Conservation (phyloP, 2,329 filamentous ascomycete genomes). For the Gnomoniopsis sp. region DNA sequence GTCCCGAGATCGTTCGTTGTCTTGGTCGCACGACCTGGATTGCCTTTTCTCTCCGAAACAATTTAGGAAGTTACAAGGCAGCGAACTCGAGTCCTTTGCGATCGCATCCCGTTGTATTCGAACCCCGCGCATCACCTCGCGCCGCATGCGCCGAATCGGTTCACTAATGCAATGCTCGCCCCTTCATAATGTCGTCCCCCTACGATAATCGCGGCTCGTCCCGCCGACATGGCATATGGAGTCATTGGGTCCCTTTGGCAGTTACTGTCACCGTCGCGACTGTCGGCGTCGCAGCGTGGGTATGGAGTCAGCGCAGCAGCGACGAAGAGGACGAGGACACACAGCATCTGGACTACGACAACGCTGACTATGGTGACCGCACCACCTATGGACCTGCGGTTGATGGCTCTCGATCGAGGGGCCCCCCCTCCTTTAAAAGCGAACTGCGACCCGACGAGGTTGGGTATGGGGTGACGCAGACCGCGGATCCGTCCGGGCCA, state of each 20-base stretch:
- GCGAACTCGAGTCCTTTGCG: neutral
- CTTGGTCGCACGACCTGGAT: neutral
- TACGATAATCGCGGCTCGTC: conserved; percentile 60
- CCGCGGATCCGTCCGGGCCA: conserved; percentile 32
- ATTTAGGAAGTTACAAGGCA: neutral
- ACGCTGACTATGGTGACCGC: conserved; percentile 47
- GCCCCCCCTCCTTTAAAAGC: conserved; percentile 36
- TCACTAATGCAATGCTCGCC: conserved; percentile 34
- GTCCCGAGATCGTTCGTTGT: neutral
- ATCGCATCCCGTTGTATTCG: neutral
- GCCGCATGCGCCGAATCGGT: neutral
- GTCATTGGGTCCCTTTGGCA: conserved; percentile 86
- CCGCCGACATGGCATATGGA: conserved; percentile 61
- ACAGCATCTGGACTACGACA: conserved; percentile 48
- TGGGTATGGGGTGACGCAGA: conserved; percentile 39
- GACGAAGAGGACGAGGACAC: conserved; percentile 65
- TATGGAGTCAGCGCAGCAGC: conserved; percentile 84
- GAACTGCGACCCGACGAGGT: conserved; percentile 34
- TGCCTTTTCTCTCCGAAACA: too few species aligned
- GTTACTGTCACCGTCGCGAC: conserved; percentile 86
- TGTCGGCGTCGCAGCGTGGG: conserved; percentile 82
- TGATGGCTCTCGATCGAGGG: conserved; percentile 31
- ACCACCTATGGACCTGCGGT: conserved; percentile 44
- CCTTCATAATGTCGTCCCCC: conserved; percentile 52
- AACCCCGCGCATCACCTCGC: neutral